Evolutionary conservation across 441 rosid species (phyloP), one percentile per base, ranked within the genome.

Genomic region (Brassica balearica): DNA sequence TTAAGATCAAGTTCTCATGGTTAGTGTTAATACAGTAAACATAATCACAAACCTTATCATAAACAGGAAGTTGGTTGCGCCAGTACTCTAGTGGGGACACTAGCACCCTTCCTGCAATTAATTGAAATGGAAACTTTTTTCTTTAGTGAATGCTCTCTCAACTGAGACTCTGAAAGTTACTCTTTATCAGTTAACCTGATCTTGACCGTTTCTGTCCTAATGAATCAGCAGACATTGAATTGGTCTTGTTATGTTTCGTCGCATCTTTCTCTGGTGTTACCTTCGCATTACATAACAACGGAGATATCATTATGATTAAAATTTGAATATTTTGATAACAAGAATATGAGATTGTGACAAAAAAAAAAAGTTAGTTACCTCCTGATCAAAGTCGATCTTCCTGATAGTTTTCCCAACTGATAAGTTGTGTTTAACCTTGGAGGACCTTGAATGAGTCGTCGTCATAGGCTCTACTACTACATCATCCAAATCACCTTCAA

Each of bases 11-110:
- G 12, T 67, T 38, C 22, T 10, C 12, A 11, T 72, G 74, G 48
- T 25, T 63, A n/a, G 15, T 68, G 67, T 29, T 29, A 29, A 15
- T 15, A 15, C 17, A 36, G 12, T 43, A 48, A 38, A 59, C 4
- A 38, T 11, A 11, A 65, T 59, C 72, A 83, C 88, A 75, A 76
- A 92, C 95, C 87, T 27, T 61, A 82, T 88, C 93, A 81, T 90
- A 92, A 77, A 92, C 83, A 14, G 93, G 87, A 68, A 87, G 61
- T 82, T 89, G 89, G 82, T 90, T 88, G 71, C 93, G 91, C 97
- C 95, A 92, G 81, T 82, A 92, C 55, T 92, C 89, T 53, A 90
- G 78, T 6, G 87, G 6, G 75, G 97, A 91, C 67, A 90, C 66
- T 68, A 92, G 92, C 36, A 86, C 63, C 80, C 95, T 86, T 71